A percentile compares a stretch with the other conserved stretches of the same genome.
These are phyloP conservation scores for Hamamelis virginiana DNA, from an alignment of 164 flowering plant species.

Conservation along the genomic window DNA sequence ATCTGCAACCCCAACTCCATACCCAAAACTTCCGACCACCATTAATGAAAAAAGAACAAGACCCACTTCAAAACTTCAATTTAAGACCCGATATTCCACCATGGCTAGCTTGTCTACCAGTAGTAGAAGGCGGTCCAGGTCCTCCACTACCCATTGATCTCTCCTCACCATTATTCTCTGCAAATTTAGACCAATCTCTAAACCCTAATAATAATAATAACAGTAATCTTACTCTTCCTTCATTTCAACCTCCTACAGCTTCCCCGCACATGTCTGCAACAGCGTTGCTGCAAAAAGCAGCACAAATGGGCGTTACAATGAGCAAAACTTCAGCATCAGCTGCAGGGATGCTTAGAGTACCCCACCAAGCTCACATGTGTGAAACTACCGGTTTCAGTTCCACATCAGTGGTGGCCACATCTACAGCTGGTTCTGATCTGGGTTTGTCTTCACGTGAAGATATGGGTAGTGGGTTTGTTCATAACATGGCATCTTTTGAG, in stretches of 20 bases:
- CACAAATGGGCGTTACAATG: conserved; percentile 41
- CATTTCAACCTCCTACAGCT: conserved; percentile 12
- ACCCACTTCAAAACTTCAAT: conserved; percentile 19
- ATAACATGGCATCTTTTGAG: conserved; percentile 35
- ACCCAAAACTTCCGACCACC: conserved; percentile 22
- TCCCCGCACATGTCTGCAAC: conserved; percentile 35
- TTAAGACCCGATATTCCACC: conserved; percentile 46
- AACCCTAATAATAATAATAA: conserved; percentile 18
- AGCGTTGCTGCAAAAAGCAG: conserved; percentile 41
- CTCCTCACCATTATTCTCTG: conserved; percentile 31
- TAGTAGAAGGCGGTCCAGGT: conserved; percentile 5
- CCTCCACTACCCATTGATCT: no score
- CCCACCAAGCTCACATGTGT: conserved; percentile 24
- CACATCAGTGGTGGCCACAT: no score
- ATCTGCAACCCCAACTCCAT: conserved; percentile 32
- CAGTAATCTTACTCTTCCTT: conserved; percentile 1
- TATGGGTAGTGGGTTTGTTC: conserved; percentile 32
- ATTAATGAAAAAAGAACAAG: conserved; percentile 48
- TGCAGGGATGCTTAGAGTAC: conserved; percentile 19
- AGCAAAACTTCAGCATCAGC: conserved; percentile 23
- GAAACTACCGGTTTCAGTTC: no score
- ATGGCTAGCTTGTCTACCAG: conserved; percentile 43
- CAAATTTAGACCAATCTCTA: conserved; percentile 17
- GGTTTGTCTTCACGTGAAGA: conserved; percentile 49
- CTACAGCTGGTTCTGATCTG: conserved; percentile 34